Base-by-base conservation (phyloP, 805 yeast genomes). In the Wickerhamomyces ciferrii region DNA sequence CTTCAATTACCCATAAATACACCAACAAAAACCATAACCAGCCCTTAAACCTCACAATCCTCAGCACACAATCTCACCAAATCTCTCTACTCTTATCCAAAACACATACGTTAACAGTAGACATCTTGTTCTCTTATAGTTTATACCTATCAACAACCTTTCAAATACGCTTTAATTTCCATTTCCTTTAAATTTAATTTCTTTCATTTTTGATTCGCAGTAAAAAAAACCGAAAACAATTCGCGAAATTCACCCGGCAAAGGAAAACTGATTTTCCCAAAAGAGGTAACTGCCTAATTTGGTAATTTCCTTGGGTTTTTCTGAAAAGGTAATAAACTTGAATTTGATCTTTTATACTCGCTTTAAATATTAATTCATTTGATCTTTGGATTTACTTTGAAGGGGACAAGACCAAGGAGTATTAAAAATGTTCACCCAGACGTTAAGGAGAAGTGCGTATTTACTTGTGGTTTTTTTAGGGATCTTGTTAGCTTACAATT, bases 91-190 rank as follows among this genome's bases (percentile, higher is more conserved):
- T n/a, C n/a, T n/a, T n/a, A n/a, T n/a, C n/a, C n/a, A n/a, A n/a
- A 13, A 15, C 3, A 68, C 73, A 43, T 58, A 70, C 81, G 68
- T 77, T 77, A 46, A 72, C 64, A 45, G 79, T 69, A 44, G 79
- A 74, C 81, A 76, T 75, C 48, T 43, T 57, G 42, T 27, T n/a
- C n/a, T n/a, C n/a, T n/a, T n/a, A n/a, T n/a, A n/a, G n/a, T n/a
- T n/a, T n/a, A n/a, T n/a, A n/a, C n/a, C n/a, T n/a, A n/a, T n/a
- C n/a, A n/a, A n/a, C n/a, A n/a, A n/a, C n/a, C n/a, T n/a, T n/a
- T n/a, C n/a, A n/a, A n/a, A n/a, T n/a, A n/a, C n/a, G n/a, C n/a
- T n/a, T n/a, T n/a, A n/a, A n/a, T n/a, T n/a, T n/a, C n/a, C n/a
- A 32, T 46, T 43, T 31, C 32, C 42, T 40, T 20, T 13, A 21